Conservation (phyloP, 148 eudicot genomes). For the Fagopyrum esculentum region DNA sequence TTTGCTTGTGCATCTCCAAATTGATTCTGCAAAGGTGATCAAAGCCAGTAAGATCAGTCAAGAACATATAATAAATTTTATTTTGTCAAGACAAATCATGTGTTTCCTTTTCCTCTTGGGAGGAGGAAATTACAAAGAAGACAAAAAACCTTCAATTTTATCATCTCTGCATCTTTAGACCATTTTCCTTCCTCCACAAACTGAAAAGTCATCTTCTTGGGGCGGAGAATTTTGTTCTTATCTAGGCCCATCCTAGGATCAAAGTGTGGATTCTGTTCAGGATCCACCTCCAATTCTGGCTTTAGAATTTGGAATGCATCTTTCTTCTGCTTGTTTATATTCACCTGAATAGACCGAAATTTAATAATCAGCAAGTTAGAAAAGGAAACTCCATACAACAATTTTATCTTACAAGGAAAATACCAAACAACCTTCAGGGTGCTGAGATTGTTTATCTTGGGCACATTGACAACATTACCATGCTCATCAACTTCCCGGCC, state of each 20-base stretch:
- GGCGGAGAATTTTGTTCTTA: conserved; percentile 77
- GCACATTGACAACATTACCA: conserved; percentile 74
- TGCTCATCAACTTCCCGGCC: conserved; percentile 98
- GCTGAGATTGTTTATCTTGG: conserved; percentile 71
- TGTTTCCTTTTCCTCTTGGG: neutral
- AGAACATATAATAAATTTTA: neutral
- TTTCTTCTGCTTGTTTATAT: conserved; percentile 94
- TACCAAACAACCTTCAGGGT: conserved; percentile 64
- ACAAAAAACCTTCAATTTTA: conserved; percentile 63
- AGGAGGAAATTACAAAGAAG: neutral
- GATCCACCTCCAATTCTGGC: conserved; percentile 89
- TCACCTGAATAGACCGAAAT: conserved; percentile 44
- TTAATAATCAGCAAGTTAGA: neutral
- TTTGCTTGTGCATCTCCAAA: conserved; percentile 97
- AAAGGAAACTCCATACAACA: conserved; percentile 10
- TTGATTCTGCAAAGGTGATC: conserved; percentile 50
- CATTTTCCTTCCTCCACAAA: conserved; percentile 99
- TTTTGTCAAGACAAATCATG: neutral
- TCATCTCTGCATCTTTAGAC: conserved; percentile 89
- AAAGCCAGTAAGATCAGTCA: conserved; percentile 10
- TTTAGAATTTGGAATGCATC: conserved; percentile 92
- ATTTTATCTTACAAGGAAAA: conserved; percentile 11
- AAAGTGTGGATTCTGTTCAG: conserved; percentile 80
- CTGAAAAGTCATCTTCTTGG: conserved; percentile 74
- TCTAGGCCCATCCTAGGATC: conserved; percentile 90